Evolutionary conservation across 164 flowering plant genomes (phyloP).

Genomic region (grape (Vitis vinifera)): DNA sequence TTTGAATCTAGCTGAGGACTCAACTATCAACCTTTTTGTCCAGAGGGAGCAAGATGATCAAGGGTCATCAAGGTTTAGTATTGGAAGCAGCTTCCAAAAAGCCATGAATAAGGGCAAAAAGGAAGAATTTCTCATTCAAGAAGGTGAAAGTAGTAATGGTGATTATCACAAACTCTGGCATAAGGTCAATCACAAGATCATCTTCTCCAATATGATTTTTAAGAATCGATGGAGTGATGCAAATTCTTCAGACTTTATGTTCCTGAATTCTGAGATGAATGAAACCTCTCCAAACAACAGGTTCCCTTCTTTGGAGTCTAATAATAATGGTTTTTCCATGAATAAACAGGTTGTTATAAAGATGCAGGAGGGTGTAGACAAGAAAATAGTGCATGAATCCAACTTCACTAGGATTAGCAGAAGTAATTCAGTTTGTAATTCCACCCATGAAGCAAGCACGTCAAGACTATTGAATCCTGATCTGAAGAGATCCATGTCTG

Average conservation of each 20-base stretch:
- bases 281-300: slow-evolving; percentile 7
- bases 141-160: background rate
- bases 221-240: slow-evolving; percentile 26
- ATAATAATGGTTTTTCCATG: background rate
- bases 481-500: slow-evolving; percentile 23
- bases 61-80: slow-evolving; percentile 15
- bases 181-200: slow-evolving; percentile 25
- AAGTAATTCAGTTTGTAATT: slow-evolving; percentile 1
- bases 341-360: slow-evolving; percentile 1
- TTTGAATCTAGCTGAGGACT: slow-evolving; percentile 12
- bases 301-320: slow-evolving; percentile 6
- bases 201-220: slow-evolving; percentile 11
- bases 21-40: slow-evolving; percentile 14
- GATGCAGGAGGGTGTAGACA: slow-evolving; percentile 18
- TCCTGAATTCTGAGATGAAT: slow-evolving; percentile 22
- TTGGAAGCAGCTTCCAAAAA: slow-evolving; percentile 9
- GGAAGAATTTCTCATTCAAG: slow-evolving; percentile 4
- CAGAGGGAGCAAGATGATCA: slow-evolving; percentile 16
- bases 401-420: background rate
- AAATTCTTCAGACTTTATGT: slow-evolving; percentile 18
- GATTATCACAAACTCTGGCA: slow-evolving; percentile 4
- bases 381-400: slow-evolving; percentile 10
- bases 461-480: background rate
- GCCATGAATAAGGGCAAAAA: background rate
- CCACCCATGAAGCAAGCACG: background rate